Percentiles rank a stretch among this genome's conserved stretches.
These are phyloP conservation scores for Lomentospora prolificans DNA, from an alignment of 2,329 filamentous ascomycete genomes.

Conservation along the genomic window DNA sequence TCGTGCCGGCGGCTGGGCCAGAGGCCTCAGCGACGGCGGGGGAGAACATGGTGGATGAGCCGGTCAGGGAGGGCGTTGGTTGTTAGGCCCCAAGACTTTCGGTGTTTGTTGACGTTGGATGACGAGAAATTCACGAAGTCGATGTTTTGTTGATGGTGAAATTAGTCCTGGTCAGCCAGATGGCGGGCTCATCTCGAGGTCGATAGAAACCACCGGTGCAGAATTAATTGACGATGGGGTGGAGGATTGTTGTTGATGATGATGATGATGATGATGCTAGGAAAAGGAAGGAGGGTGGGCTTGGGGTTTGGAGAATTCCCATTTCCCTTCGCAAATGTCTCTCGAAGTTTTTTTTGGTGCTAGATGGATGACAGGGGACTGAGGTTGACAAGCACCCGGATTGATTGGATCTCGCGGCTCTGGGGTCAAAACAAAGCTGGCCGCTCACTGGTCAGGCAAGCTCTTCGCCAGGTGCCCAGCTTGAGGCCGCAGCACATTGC, in stretches of 20 bases:
- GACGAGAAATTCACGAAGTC: background rate
- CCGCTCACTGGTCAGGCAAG: conserved; percentile 5
- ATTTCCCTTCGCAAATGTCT: background rate
- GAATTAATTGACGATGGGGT: conserved; percentile 1
- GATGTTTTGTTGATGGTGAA: conserved; percentile 1
- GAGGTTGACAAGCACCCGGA: background rate
- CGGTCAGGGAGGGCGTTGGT: background rate
- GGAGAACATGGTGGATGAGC: conserved; percentile 44
- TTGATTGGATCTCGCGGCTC: conserved; percentile 8
- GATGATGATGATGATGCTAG: background rate
- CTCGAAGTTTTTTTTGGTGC: conserved; percentile 1
- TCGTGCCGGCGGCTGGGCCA: conserved; percentile 45
- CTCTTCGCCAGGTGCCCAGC: conserved; percentile 3
- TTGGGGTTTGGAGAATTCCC: background rate
- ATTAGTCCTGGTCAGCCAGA: background rate
- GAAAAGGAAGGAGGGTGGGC: background rate
- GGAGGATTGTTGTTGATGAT: background rate
- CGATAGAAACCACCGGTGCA: conserved; percentile 2
- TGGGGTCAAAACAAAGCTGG: conserved; percentile 7
- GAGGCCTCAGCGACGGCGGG: conserved; percentile 37
- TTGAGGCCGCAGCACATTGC: background rate
- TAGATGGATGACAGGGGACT: background rate
- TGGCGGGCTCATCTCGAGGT: conserved; percentile 5
- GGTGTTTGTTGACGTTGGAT: background rate
- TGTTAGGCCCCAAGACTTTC: background rate